Conservation (phyloP, 768 basidiomycete species). For the Termitomyces sp. region DNA sequence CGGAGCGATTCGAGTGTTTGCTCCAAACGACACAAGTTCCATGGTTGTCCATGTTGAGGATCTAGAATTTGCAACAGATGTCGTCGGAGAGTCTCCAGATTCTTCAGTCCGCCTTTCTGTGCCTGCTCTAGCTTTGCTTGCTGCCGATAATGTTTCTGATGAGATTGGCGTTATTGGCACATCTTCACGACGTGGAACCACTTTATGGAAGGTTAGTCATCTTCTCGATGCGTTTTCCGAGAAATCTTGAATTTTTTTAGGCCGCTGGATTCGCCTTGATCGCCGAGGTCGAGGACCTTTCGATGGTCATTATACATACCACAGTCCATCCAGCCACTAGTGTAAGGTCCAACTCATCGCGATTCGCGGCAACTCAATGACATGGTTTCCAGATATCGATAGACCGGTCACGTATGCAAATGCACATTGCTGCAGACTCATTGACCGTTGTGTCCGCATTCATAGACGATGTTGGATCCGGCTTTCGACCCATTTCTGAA, state of each 20-base stretch:
- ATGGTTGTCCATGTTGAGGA: constrained; percentile 63
- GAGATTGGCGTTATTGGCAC: constrained; percentile 19
- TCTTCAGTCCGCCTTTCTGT: constrained; percentile 44
- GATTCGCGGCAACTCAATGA: not conserved
- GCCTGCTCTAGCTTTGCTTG: constrained; percentile 42
- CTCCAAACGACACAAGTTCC: constrained; percentile 56
- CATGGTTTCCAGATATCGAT: constrained; percentile 43
- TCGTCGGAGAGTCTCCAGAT: constrained; percentile 62
- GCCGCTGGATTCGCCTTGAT: constrained; percentile 64
- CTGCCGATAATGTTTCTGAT: constrained; percentile 27
- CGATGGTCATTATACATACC: constrained; percentile 33
- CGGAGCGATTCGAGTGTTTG: constrained; percentile 56
- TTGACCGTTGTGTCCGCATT: constrained; percentile 53
- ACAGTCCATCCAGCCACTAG: constrained; percentile 26
- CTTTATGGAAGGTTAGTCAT: constrained; percentile 62
- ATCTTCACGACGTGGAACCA: constrained; percentile 26
- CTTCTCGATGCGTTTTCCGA: not conserved
- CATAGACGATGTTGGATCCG: constrained; percentile 41
- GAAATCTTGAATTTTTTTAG: constrained; percentile 27
- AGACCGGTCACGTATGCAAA: constrained; percentile 42
- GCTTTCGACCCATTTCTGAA: constrained; percentile 30
- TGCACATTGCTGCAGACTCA: constrained; percentile 80
- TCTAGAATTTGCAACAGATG: constrained; percentile 63
- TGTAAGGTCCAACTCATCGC: constrained; percentile 18
- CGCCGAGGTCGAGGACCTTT: constrained; percentile 49